phyloP scores from a whole-genome alignment of 2,329 filamentous ascomycete genomes.

The Fusarium hostae region DNA sequence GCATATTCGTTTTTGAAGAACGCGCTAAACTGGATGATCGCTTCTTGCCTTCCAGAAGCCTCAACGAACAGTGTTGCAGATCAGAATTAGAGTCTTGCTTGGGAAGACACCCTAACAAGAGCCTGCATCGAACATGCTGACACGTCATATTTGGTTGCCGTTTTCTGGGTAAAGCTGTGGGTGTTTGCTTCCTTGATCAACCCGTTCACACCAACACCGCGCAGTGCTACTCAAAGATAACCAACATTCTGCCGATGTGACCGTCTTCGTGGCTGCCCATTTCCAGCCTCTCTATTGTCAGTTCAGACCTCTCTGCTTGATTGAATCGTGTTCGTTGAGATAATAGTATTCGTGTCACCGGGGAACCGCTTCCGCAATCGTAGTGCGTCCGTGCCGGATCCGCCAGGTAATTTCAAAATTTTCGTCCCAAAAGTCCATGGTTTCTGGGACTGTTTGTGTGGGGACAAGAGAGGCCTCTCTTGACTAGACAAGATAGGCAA shows the following conservation, averaged over 20 bases:
- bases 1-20: constrained; percentile 2
- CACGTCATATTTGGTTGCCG: constrained; percentile 1
- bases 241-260: constrained; percentile 33
- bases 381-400: constrained; percentile 37
- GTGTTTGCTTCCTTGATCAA: neutral
- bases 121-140: constrained; percentile 3
- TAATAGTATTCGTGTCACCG: constrained; percentile 44
- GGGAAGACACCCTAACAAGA: neutral
- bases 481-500: constrained; percentile 31
- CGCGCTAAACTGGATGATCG: constrained; percentile 21
- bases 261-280: constrained; percentile 31
- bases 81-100: constrained; percentile 19
- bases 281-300: constrained; percentile 32
- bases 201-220: neutral
- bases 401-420: constrained; percentile 47
- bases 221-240: constrained; percentile 5
- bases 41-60: constrained; percentile 43
- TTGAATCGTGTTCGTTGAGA: constrained; percentile 31
- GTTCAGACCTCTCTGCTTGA: constrained; percentile 21
- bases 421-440: constrained; percentile 40
- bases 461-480: constrained; percentile 32
- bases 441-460: constrained; percentile 37
- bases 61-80: constrained; percentile 38
- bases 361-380: constrained; percentile 48
- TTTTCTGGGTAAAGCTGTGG: neutral